These are phyloP conservation scores for Candida labiduridarum DNA, from an alignment of 1,139 yeast species.

Conservation along the genomic window DNA sequence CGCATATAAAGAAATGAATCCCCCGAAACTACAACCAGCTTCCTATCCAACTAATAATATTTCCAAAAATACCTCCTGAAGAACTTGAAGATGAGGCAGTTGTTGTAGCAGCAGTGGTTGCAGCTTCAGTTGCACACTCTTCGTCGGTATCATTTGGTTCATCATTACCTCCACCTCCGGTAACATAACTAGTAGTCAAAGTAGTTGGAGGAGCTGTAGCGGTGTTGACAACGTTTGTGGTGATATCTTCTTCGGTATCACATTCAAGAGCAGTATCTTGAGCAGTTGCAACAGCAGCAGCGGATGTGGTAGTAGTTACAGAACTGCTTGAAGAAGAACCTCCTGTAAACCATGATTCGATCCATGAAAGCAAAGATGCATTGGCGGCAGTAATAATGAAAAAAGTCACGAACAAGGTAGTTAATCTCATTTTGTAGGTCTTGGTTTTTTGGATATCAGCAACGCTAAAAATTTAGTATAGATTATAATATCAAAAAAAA, in stretches of 20 bases:
- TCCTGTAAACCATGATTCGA: not conserved
- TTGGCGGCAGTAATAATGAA: slow-evolving; percentile 1
- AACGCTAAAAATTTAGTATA: not conserved
- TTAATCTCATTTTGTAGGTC: not conserved
- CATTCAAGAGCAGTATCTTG: not conserved
- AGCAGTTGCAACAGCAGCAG: not conserved
- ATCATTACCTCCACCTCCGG: not conserved
- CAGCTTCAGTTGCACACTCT: not conserved
- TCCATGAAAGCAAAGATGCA: not conserved
- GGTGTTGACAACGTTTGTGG: not conserved
- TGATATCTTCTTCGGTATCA: not conserved
- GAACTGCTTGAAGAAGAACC: not conserved
- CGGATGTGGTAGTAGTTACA: not conserved
- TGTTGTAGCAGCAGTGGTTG: not conserved
- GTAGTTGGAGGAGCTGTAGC: slow-evolving; percentile 1
- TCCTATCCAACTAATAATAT: not conserved
- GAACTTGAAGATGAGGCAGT: not conserved
- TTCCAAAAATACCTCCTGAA: not conserved
- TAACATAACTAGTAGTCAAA: not conserved
- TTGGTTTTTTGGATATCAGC: not conserved
- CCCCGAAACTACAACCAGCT: not conserved
- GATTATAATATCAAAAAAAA: not conserved
- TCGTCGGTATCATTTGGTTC: slow-evolving; percentile 1
- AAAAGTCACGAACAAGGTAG: slow-evolving; percentile 1
- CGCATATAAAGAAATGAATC: not conserved